These are phyloP conservation scores for Tricholoma terreum DNA, from an alignment of 768 basidiomycete genomes.

Conservation along the genomic window DNA sequence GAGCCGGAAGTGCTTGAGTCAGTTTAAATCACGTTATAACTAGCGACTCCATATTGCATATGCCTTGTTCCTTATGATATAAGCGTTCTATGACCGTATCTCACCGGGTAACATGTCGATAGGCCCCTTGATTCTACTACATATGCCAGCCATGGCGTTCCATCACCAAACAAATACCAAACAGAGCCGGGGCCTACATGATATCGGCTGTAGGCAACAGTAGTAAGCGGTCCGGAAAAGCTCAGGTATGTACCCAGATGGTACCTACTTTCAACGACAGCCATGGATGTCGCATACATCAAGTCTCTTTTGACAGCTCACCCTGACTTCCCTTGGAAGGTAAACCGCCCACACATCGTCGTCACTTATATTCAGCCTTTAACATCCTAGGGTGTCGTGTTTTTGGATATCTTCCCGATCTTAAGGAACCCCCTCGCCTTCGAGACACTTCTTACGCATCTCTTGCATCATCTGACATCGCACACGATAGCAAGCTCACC, in stretches of 20 bases:
- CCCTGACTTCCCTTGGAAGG: constrained; percentile 90
- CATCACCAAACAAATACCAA: too few species aligned
- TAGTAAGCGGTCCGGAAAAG: neutral
- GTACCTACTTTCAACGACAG: constrained; percentile 28
- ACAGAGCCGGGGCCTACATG: too few species aligned
- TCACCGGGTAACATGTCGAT: too few species aligned
- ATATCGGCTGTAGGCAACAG: too few species aligned
- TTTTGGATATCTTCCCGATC: constrained; percentile 94
- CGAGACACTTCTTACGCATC: constrained; percentile 87
- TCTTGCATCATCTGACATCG: constrained; percentile 82
- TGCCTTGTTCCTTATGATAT: neutral
- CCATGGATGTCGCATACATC: constrained; percentile 78
- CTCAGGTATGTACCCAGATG: constrained; percentile 11
- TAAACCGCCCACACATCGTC: constrained; percentile 21
- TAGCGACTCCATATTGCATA: neutral
- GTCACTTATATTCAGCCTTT: neutral
- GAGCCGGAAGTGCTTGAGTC: constrained; percentile 93
- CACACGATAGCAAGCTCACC: constrained; percentile 61
- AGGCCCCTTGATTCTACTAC: too few species aligned
- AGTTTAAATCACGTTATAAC: constrained; percentile 55
- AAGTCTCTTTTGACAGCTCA: constrained; percentile 57
- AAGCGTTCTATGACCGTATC: too few species aligned
- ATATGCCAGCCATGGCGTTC: too few species aligned
- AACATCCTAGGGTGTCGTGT: constrained; percentile 70
- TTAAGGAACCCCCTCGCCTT: constrained; percentile 82